phyloP scores from a whole-genome alignment of 78 protist species.

The Pigoraptor vietnamica region DNA sequence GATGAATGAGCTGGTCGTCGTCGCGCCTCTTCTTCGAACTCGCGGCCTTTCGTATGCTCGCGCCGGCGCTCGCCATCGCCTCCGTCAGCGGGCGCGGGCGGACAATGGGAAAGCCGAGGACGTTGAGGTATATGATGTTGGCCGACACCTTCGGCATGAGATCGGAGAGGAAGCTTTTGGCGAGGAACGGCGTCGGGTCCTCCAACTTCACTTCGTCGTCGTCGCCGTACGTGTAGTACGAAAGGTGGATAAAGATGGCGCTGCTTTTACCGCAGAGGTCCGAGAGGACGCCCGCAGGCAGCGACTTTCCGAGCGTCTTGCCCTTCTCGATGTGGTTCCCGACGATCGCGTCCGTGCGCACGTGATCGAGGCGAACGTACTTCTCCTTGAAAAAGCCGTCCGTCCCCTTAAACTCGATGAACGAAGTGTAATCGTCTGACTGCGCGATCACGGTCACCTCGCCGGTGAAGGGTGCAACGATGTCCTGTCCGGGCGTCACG shows the following conservation, averaged over 20 bases:
- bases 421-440: too few relatives aligned
- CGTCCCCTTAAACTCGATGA: not conserved
- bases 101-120: not conserved
- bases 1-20: not conserved
- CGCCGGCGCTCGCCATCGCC: not conserved
- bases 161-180: not conserved
- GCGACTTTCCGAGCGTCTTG: not conserved
- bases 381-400: not conserved
- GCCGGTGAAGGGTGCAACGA: not conserved
- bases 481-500: not conserved
- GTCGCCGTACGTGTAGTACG: not conserved
- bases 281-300: not conserved
- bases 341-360: too few relatives aligned
- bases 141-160: not conserved
- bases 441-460: too few relatives aligned
- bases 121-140: not conserved
- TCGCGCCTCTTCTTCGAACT: not conserved
- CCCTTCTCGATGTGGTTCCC: not conserved
- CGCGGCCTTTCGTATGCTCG: not conserved
- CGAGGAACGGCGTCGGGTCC: not conserved
- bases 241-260: not conserved
- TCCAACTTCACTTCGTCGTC: not conserved
- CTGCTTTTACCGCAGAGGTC: not conserved
- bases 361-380: not conserved
- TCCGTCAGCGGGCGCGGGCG: not conserved